Percentiles rank a stretch among this genome's conserved stretches.
These are phyloP conservation scores for Apiospora pterosperma DNA, from an alignment of 2,329 filamentous ascomycete species.

Conservation along the genomic window DNA sequence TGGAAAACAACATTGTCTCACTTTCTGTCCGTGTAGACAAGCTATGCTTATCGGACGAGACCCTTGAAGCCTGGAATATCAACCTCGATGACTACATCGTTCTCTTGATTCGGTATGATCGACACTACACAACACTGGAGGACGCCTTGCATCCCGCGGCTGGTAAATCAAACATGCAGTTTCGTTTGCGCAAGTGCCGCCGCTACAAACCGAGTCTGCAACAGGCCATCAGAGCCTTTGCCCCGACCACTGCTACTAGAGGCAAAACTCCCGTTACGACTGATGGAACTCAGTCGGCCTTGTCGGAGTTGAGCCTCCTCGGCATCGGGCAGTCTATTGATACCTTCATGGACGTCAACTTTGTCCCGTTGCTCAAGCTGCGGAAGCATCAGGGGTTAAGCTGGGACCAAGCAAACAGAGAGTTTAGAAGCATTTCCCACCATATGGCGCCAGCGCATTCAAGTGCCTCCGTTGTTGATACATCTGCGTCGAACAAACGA, in stretches of 20 bases:
- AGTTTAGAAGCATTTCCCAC: conserved; percentile 7
- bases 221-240: conserved; percentile 52
- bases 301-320: conserved; percentile 44
- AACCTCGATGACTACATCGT: conserved; percentile 65
- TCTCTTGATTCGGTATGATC: conserved; percentile 63
- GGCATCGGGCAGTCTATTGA: conserved; percentile 73
- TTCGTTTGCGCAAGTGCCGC: conserved; percentile 69
- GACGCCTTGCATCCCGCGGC: conserved; percentile 42
- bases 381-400: conserved; percentile 48
- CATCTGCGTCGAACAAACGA: background rate
- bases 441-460: background rate
- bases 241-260: conserved; percentile 19
- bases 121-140: conserved; percentile 60
- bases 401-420: conserved; percentile 66
- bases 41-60: conserved; percentile 70
- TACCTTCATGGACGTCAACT: conserved; percentile 61
- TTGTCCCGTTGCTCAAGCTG: conserved; percentile 60
- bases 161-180: conserved; percentile 36
- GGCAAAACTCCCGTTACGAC: background rate
- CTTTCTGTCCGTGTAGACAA: conserved; percentile 68
- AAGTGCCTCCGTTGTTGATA: too few relatives aligned
- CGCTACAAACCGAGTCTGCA: conserved; percentile 65
- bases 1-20: conserved; percentile 50
- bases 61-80: conserved; percentile 74
- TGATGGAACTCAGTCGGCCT: conserved; percentile 12